Evolutionary conservation across 306 rosid genomes (phyloP).

Genomic region (Casuarina cunninghamiana): DNA sequence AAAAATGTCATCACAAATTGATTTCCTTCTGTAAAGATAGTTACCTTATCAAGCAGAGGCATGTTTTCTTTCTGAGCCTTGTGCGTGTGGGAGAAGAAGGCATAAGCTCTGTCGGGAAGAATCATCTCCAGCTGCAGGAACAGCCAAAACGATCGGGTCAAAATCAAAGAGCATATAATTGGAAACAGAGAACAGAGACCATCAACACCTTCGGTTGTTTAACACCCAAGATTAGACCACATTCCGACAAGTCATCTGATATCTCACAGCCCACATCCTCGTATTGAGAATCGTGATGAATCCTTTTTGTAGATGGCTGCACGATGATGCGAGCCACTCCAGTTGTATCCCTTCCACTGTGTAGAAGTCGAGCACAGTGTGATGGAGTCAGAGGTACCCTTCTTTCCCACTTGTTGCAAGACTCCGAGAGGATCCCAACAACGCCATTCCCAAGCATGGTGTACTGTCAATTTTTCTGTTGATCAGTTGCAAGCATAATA

Average conservation of each 20-base stretch:
- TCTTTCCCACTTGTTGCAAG: constrained; percentile 91
- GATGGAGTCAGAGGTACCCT: constrained; percentile 85
- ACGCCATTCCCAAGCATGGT: constrained; percentile 88
- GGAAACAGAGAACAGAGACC: not conserved
- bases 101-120: constrained; percentile 88
- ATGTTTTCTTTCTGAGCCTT: constrained; percentile 94
- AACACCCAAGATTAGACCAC: constrained; percentile 84
- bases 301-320: constrained; percentile 85
- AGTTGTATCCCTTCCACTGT: constrained; percentile 43
- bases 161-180: constrained; percentile 4
- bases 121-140: constrained; percentile 72
- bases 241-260: constrained; percentile 76
- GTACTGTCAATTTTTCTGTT: not conserved
- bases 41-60: constrained; percentile 86
- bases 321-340: constrained; percentile 71
- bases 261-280: constrained; percentile 90
- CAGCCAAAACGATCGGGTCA: constrained; percentile 6
- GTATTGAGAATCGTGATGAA: constrained; percentile 71
- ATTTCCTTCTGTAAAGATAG: not conserved
- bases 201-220: constrained; percentile 76
- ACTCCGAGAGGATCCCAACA: constrained; percentile 79
- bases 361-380: constrained; percentile 86
- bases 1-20: constrained; percentile 17
- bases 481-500: not conserved
- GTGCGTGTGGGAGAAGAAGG: constrained; percentile 92